These are phyloP conservation scores for Paraphaeosphaeria minitans DNA, from an alignment of 2,329 filamentous ascomycete genomes.

Conservation along the genomic window DNA sequence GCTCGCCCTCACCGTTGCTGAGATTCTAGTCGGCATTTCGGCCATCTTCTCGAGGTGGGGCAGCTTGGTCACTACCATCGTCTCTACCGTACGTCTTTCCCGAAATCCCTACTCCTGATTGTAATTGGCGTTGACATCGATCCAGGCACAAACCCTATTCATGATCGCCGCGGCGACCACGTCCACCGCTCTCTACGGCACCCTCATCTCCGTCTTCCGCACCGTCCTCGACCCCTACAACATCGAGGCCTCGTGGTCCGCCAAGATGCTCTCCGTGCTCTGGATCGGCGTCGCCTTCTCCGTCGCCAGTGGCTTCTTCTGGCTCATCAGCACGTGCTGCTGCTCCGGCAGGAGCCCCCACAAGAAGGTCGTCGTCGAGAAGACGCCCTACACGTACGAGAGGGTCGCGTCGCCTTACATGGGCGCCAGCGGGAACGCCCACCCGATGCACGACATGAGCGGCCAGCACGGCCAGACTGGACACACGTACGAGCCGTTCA, in stretches of 20 bases:
- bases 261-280: slow-evolving; percentile 69
- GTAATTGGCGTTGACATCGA: slow-evolving; percentile 39
- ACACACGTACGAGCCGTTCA: slow-evolving; percentile 52
- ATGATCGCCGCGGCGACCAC: slow-evolving; percentile 70
- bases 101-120: slow-evolving; percentile 7
- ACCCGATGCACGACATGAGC: slow-evolving; percentile 22
- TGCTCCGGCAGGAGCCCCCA: slow-evolving; percentile 69
- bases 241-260: slow-evolving; percentile 70
- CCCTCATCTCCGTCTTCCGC: slow-evolving; percentile 72
- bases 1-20: slow-evolving; percentile 69
- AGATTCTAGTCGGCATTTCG: slow-evolving; percentile 79
- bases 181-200: slow-evolving; percentile 73
- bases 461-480: slow-evolving; percentile 28
- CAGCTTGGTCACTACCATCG: slow-evolving; percentile 79
- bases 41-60: slow-evolving; percentile 82
- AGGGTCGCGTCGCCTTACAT: slow-evolving; percentile 54
- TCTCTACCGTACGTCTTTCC: slow-evolving; percentile 66
- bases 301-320: slow-evolving; percentile 80
- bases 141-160: slow-evolving; percentile 59
- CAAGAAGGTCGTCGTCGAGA: slow-evolving; percentile 58
- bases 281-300: slow-evolving; percentile 84
- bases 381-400: slow-evolving; percentile 67
- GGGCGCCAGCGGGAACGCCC: slow-evolving; percentile 37
- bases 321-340: slow-evolving; percentile 91
- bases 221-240: slow-evolving; percentile 71